These are phyloP conservation scores for Microbotryum scabiosae DNA, from an alignment of 1,284 basidiomycete species.

Conservation along the genomic window DNA sequence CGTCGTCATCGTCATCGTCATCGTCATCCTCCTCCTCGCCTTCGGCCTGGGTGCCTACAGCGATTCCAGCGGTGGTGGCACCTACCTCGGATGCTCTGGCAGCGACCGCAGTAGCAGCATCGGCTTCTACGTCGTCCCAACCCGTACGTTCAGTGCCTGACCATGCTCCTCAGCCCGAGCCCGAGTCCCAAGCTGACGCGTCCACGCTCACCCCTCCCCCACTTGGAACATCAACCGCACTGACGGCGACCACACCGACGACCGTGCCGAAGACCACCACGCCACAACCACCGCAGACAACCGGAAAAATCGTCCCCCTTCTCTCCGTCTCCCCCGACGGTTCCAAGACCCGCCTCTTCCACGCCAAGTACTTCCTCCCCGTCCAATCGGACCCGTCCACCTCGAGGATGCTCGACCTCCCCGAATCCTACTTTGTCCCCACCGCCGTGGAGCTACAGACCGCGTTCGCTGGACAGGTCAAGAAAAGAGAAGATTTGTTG, in stretches of 20 bases:
- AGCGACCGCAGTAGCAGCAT: too few species aligned
- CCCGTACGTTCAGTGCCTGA: too few species aligned
- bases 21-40: too few species aligned
- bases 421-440: conserved; percentile 65
- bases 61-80: too few species aligned
- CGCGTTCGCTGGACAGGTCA: conserved; percentile 54
- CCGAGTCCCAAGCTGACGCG: neutral
- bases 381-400: neutral
- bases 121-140: too few species aligned
- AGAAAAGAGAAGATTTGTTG: conserved; percentile 56
- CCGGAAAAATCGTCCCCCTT: conserved; percentile 1
- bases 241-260: too few species aligned
- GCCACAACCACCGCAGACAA: too few species aligned
- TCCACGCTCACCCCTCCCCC: neutral
- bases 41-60: too few species aligned
- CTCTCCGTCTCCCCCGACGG: conserved; percentile 12
- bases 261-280: too few species aligned
- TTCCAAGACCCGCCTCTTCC: conserved; percentile 8
- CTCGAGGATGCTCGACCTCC: conserved; percentile 41
- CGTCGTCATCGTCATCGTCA: too few species aligned
- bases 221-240: neutral
- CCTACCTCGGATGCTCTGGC: too few species aligned
- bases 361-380: conserved; percentile 16
- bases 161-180: too few species aligned
- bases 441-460: conserved; percentile 63